Evolutionary conservation across 345 rosid species (phyloP).

Genomic region (Hypericum androsaemum): DNA sequence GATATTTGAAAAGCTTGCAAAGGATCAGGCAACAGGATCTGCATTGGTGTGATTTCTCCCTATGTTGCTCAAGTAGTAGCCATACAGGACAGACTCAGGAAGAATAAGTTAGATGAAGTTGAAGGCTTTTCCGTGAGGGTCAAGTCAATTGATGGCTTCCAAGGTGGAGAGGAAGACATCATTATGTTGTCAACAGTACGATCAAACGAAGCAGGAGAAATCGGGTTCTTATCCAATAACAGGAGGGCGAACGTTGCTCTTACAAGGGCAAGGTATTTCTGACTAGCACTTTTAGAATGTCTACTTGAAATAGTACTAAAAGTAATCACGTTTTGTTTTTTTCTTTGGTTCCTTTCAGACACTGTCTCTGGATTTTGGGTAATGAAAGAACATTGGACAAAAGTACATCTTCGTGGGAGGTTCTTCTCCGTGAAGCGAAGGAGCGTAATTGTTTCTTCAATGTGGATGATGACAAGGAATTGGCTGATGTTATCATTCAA

Average conservation of each 20-base stretch:
- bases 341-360: slow-evolving; percentile 6
- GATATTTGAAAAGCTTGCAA: slow-evolving; percentile 10
- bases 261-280: slow-evolving; percentile 26
- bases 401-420: slow-evolving; percentile 17
- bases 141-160: slow-evolving; percentile 20
- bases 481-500: slow-evolving; percentile 23
- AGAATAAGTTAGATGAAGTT: neutral
- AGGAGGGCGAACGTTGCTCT: slow-evolving; percentile 24
- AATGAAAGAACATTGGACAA: slow-evolving; percentile 10
- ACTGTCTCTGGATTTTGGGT: slow-evolving; percentile 27
- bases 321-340: neutral
- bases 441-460: slow-evolving; percentile 14
- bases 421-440: slow-evolving; percentile 18
- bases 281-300: too few species aligned
- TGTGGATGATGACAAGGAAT: slow-evolving; percentile 20
- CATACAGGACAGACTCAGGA: slow-evolving; percentile 16
- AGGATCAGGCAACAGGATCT: slow-evolving; percentile 8
- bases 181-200: slow-evolving; percentile 5
- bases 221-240: slow-evolving; percentile 18
- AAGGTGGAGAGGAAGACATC: slow-evolving; percentile 27
- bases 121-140: slow-evolving; percentile 22
- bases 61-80: slow-evolving; percentile 21
- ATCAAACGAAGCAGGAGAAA: slow-evolving; percentile 13
- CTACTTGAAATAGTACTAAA: neutral
- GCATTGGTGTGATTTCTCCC: slow-evolving; percentile 21